Evolutionary conservation across 202 grass and related monocot genomes (phyloP).

Genomic region (Musa balbisiana): DNA sequence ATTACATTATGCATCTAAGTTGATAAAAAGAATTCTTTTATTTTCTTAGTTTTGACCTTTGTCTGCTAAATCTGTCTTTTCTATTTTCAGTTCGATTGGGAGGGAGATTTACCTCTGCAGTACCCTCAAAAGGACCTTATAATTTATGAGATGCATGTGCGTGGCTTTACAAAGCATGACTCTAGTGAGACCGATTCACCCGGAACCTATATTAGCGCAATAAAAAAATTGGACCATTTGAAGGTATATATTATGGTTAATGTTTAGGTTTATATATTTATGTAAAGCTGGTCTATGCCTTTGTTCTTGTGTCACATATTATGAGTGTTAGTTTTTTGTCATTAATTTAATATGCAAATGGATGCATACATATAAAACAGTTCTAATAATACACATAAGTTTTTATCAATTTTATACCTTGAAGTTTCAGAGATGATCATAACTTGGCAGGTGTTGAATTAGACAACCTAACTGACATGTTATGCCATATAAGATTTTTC

Average conservation of each 20-base stretch:
- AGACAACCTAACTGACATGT: too few relatives aligned
- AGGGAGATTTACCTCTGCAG: conserved; percentile 61
- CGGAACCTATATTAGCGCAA: conserved; percentile 68
- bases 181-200: conserved; percentile 62
- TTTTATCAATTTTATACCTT: neutral
- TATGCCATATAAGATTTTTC: too few relatives aligned
- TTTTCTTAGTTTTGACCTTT: neutral
- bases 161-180: conserved; percentile 76
- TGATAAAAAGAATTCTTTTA: conserved; percentile 6
- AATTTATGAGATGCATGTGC: conserved; percentile 95
- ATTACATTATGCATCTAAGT: neutral
- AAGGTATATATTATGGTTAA: conserved; percentile 36
- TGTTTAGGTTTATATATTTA: neutral
- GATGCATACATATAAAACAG: neutral
- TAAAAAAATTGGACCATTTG: conserved; percentile 74
- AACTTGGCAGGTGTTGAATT: neutral
- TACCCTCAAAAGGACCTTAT: conserved; percentile 64
- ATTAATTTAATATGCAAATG: conserved; percentile 1
- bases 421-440: neutral
- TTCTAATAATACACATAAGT: too few relatives aligned
- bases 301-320: neutral
- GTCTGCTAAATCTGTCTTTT: conserved; percentile 14
- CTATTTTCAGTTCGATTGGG: conserved; percentile 82
- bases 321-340: neutral
- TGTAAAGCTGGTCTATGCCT: neutral